Evolutionary conservation across 2,329 filamentous ascomycete genomes (phyloP).

Genomic region (Fusarium fujikuroi): DNA sequence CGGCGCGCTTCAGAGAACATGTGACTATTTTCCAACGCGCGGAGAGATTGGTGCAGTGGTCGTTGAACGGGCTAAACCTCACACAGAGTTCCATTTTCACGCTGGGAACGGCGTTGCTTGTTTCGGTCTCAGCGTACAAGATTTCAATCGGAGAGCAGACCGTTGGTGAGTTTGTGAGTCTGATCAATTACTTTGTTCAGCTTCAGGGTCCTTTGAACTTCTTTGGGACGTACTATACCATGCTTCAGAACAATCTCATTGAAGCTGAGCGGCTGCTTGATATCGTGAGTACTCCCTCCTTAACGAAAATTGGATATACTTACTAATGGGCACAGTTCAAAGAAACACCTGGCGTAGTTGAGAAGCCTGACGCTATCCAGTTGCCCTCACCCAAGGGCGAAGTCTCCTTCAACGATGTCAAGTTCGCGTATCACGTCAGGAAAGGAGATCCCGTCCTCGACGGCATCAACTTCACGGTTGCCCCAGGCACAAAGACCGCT

Average conservation of each 20-base stretch:
- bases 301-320: rapidly evolving
- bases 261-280: slow-evolving; percentile 59
- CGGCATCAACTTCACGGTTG: slow-evolving; percentile 54
- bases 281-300: slow-evolving; percentile 45
- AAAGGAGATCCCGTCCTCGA: slow-evolving; percentile 51
- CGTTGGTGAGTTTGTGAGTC: slow-evolving; percentile 66
- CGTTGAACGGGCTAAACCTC: slow-evolving; percentile 63
- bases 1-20: slow-evolving; percentile 65
- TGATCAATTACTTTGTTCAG: slow-evolving; percentile 70
- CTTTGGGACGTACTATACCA: slow-evolving; percentile 62
- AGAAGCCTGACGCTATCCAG: slow-evolving; percentile 52
- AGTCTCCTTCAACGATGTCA: slow-evolving; percentile 55
- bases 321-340: slow-evolving; percentile 51
- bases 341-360: slow-evolving; percentile 55
- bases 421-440: slow-evolving; percentile 56
- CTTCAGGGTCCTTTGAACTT: slow-evolving; percentile 71
- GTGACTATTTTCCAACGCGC: slow-evolving; percentile 62
- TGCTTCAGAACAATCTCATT: slow-evolving; percentile 59
- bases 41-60: slow-evolving; percentile 43
- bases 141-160: slow-evolving; percentile 64
- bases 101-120: slow-evolving; percentile 67
- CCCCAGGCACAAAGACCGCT: slow-evolving; percentile 58
- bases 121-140: slow-evolving; percentile 70
- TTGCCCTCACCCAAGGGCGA: slow-evolving; percentile 50
- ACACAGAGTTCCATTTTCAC: slow-evolving; percentile 73